Evolutionary conservation across 352 stramenopile genomes (phyloP).

Genomic region (Globisporangium recalcitrans): DNA sequence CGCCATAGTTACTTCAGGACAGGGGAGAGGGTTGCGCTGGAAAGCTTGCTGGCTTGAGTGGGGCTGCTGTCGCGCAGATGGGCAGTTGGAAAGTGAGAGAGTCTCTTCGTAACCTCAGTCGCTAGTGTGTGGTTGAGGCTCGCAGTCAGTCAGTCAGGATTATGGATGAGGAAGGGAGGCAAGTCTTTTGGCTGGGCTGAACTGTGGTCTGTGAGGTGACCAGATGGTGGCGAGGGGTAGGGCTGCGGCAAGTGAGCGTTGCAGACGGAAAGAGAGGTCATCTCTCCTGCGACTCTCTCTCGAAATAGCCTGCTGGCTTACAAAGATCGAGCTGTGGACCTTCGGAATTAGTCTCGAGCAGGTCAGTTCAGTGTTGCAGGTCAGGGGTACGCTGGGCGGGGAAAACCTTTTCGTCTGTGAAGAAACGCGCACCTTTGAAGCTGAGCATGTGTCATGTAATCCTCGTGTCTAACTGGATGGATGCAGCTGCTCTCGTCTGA

Average conservation of each 20-base stretch:
- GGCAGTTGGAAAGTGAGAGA: slow-evolving; percentile 44
- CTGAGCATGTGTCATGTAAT: slow-evolving; percentile 11
- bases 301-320: background rate
- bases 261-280: background rate
- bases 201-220: background rate
- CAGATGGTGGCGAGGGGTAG: background rate
- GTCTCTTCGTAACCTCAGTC: background rate
- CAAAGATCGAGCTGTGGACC: slow-evolving; percentile 6
- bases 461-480: background rate
- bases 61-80: background rate
- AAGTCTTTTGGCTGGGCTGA: background rate
- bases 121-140: slow-evolving; percentile 9
- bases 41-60: slow-evolving; percentile 1
- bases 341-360: slow-evolving; percentile 2
- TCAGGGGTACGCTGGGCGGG: background rate
- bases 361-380: background rate
- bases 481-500: background rate
- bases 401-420: slow-evolving; percentile 8
- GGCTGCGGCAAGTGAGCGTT: background rate
- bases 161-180: background rate
- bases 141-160: background rate
- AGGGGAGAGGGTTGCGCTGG: background rate
- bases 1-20: slow-evolving; percentile 26
- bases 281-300: background rate
- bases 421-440: slow-evolving; percentile 8